Conservation (phyloP, 2,329 filamentous ascomycete genomes). For the Arthroderma sp. region DNA sequence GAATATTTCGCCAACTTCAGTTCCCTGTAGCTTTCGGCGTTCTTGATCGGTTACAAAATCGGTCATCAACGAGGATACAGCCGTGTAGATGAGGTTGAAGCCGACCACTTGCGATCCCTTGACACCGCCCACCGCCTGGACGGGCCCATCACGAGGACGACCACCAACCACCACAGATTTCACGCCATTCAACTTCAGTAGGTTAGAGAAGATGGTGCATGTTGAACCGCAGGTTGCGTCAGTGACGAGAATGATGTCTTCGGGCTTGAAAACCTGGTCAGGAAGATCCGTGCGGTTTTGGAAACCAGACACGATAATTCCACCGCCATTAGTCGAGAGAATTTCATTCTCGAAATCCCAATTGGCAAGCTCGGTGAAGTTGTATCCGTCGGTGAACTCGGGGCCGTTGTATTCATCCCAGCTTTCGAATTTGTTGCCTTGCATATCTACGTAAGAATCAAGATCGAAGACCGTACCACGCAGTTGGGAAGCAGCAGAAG, state of each 20-base stretch:
- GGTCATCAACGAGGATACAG: background rate
- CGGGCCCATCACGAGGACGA: conserved; percentile 39
- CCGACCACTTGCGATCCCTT: conserved; percentile 35
- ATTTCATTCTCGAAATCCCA: conserved; percentile 14
- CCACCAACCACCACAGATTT: conserved; percentile 49
- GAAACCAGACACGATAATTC: conserved; percentile 22
- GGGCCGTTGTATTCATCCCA: conserved; percentile 22
- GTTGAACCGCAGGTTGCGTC: conserved; percentile 49
- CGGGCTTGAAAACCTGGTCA: conserved; percentile 17
- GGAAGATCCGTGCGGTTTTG: conserved; percentile 13
- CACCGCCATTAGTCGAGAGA: conserved; percentile 14
- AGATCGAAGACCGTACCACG: conserved; percentile 8
- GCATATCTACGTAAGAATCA: conserved; percentile 15
- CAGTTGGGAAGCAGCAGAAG: conserved; percentile 4
- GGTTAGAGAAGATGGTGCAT: conserved; percentile 45
- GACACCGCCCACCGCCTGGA: conserved; percentile 53
- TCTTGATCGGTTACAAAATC: conserved; percentile 6
- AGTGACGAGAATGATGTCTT: conserved; percentile 31
- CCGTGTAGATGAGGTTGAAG: conserved; percentile 17
- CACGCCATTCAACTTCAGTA: conserved; percentile 42
- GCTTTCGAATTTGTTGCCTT: conserved; percentile 23
- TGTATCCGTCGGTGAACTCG: conserved; percentile 19
- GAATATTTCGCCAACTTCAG: conserved; percentile 9
- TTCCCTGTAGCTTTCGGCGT: conserved; percentile 5
- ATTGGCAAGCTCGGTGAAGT: conserved; percentile 23